phyloP scores from a whole-genome alignment of 139 green algal species.

The Gonium pectorale region DNA sequence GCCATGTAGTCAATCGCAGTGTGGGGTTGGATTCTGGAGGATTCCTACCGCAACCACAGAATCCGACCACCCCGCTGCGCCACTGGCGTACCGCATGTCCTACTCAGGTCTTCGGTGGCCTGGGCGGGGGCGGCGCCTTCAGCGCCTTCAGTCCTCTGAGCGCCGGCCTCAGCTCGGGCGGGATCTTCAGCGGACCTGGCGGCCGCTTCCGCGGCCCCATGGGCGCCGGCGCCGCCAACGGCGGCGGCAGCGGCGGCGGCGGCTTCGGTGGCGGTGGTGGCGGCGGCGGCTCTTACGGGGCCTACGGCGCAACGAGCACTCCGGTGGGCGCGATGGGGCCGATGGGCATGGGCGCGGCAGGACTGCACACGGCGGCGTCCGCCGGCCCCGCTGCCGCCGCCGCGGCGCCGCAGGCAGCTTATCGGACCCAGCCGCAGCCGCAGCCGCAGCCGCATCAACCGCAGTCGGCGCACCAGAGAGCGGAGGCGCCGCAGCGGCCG shows the following conservation, averaged over 20 bases:
- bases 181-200: not conserved
- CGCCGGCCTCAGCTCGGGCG: not conserved
- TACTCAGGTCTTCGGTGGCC: slow-evolving; percentile 2
- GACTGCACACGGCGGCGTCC: not conserved
- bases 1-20: too few relatives aligned
- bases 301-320: too few relatives aligned
- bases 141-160: not conserved
- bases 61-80: too few relatives aligned
- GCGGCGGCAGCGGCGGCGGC: not conserved
- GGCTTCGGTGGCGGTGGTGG: not conserved
- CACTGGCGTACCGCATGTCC: too few relatives aligned
- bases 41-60: too few relatives aligned
- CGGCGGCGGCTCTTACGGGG: not conserved
- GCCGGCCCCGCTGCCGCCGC: not conserved
- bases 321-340: not conserved
- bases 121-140: not conserved
- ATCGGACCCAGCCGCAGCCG: not conserved
- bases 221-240: not conserved
- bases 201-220: slow-evolving; percentile 15
- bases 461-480: too few relatives aligned
- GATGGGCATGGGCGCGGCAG: slow-evolving; percentile 7
- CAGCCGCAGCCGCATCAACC: not conserved
- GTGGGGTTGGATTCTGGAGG: too few relatives aligned
- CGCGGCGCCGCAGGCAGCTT: not conserved
- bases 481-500: too few relatives aligned